Evolutionary conservation across 139 green algal species (phyloP).

Genomic region (Nannochloris sp.): DNA sequence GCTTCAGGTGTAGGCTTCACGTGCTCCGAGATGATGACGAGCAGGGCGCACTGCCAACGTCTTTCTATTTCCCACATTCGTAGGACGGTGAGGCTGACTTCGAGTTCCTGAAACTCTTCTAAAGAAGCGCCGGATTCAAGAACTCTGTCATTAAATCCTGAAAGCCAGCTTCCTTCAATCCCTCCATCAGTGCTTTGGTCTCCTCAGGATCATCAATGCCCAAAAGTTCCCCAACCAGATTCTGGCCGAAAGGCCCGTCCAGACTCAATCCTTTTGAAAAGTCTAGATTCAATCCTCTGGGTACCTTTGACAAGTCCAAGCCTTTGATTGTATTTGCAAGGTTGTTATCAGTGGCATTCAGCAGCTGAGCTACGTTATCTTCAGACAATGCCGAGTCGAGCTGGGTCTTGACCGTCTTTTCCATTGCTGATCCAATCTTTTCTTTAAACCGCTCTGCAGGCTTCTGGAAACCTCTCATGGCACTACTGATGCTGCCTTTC

Average conservation of each 20-base stretch:
- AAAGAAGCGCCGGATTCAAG: not conserved
- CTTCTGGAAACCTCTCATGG: no score
- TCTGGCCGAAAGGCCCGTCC: not conserved
- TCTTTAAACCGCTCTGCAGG: no score
- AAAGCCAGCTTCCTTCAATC: constrained; percentile 11
- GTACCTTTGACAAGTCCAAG: no score
- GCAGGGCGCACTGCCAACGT: not conserved
- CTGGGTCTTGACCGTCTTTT: no score
- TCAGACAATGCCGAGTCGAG: no score
- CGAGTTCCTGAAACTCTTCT: not conserved
- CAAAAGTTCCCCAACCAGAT: not conserved
- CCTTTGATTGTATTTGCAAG: no score
- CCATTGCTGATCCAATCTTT: no score
- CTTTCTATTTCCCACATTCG: not conserved
- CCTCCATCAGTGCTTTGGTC: constrained; percentile 9
- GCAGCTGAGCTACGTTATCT: no score
- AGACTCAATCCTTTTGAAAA: not conserved
- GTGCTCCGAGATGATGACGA: not conserved
- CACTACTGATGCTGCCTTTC: no score
- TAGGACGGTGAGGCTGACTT: not conserved
- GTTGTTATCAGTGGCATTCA: no score
- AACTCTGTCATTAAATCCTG: constrained; percentile 9
- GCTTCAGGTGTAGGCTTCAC: constrained; percentile 1
- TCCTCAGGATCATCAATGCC: constrained; percentile 6
- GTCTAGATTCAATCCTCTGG: no score